Evolutionary conservation across 495 filamentous ascomycete genomes (phyloP).

Genomic region (Xylaria telfairii): DNA sequence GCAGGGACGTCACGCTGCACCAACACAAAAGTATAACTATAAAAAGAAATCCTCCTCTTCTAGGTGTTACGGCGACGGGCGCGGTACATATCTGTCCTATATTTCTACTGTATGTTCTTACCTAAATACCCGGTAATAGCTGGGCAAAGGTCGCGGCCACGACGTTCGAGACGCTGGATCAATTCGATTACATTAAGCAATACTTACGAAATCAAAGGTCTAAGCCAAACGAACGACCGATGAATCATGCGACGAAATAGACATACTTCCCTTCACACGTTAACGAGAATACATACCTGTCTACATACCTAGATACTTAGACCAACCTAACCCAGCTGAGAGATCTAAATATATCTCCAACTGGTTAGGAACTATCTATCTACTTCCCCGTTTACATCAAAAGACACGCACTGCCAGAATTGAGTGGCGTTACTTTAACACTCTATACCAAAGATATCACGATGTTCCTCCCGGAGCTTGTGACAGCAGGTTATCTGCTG

Average conservation of each 20-base stretch:
- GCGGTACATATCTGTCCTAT: not conserved
- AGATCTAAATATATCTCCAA: not conserved
- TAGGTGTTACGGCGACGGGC: not conserved
- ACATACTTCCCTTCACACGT: not conserved
- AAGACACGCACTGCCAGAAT: not conserved
- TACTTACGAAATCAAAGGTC: too few relatives aligned
- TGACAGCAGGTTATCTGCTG: constrained; percentile 1
- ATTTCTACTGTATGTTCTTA: not conserved
- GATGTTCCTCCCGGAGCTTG: not conserved
- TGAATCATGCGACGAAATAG: not conserved
- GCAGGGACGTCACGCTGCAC: not conserved
- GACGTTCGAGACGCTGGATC: constrained; percentile 7
- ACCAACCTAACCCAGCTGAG: not conserved
- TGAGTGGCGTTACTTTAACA: too few relatives aligned
- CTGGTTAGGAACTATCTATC: not conserved
- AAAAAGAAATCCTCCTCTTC: not conserved
- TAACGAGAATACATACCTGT: not conserved
- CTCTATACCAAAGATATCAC: not conserved
- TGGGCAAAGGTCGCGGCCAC: constrained; percentile 1
- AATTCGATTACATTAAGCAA: not conserved
- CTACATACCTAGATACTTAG: not conserved
- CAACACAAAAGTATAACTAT: not conserved
- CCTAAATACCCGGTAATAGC: not conserved
- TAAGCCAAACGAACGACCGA: not conserved
- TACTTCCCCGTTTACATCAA: not conserved